Conservation (phyloP, 208 protist genomes). For the Polymyxa betae region DNA sequence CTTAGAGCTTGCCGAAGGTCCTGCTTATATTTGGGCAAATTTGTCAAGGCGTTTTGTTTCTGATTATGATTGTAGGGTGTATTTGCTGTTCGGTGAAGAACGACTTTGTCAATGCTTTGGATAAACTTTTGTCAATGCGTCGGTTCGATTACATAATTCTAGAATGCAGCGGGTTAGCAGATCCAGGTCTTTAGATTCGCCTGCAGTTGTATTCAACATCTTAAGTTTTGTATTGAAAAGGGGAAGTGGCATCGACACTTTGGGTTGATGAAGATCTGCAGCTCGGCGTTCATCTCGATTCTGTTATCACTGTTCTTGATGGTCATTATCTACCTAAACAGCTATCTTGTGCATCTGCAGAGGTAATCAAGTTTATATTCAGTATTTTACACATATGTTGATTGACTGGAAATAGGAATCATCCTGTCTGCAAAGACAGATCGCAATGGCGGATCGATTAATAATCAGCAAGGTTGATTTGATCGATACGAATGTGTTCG, state of each 20-base stretch:
- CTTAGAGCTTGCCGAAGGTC: conserved; percentile 29
- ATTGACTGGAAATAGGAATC: neutral
- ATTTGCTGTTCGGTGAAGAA: conserved; percentile 44
- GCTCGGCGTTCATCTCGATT: neutral
- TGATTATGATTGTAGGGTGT: neutral
- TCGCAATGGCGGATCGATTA: conserved; percentile 9
- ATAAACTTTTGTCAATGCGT: neutral
- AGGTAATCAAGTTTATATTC: neutral
- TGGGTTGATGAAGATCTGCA: conserved; percentile 40
- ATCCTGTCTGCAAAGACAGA: neutral
- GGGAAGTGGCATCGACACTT: neutral
- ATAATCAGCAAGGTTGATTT: neutral
- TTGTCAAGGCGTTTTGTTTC: neutral
- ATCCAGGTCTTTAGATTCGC: conserved; percentile 12
- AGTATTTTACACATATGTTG: neutral
- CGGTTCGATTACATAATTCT: conserved; percentile 22
- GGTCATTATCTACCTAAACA: neutral
- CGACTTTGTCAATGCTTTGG: conserved; percentile 4
- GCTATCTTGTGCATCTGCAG: neutral
- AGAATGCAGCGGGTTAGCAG: conserved; percentile 35
- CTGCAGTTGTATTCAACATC: neutral
- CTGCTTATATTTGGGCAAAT: neutral
- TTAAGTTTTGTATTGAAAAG: neutral
- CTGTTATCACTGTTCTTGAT: conserved; percentile 1
- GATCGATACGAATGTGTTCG: neutral